Evolutionary conservation across 148 eudicot species (phyloP), one percentile per base, ranked within the genome.

Genomic region (Euryodendron excelsum): DNA sequence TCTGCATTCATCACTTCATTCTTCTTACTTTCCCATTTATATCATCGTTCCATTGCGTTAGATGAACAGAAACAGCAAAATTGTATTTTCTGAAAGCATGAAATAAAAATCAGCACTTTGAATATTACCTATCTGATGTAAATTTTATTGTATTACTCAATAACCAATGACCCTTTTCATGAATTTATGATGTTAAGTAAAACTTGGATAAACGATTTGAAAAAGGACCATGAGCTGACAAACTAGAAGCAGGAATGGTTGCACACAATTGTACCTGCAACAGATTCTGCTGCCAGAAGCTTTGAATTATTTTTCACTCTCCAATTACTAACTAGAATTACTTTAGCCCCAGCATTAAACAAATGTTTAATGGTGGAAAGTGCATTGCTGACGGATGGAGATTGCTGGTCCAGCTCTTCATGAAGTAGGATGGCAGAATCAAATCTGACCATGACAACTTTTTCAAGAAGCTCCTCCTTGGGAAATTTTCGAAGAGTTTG

Each of bases 381-480:
- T 28, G 91, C 88, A 79, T 64, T 85, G 74, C 31, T 73, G 78
- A 80, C 50, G 61, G 79, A 61, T 33, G 76, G 71, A 82, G 78
- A 72, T 60, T 75, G 72, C 76, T 68, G 79, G 63, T 81, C 81
- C 80, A 80, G 74, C 33, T 74, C 75, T 77, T 80, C 78, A 33
- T 45, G 75, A 70, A 90, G 83, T 67, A 94, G 50, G 72, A 89
- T 82, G 72, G 84, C 69, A n/a, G 89, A 82, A 87, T 94, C 97
- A 82, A 92, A 89, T 84, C 98, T 88, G 78, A 90, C 92, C 91
- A 94, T 60, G 77, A 90, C 91, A 61, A 85, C 85, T 78, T 94
- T 94, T 79, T 84, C 82, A 25, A 55, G 55, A 47, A 94, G 88
- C 74, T 92, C 91, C 61, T 92, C 85, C 63, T 70, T 73, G 28